Evolutionary conservation across 148 eudicot species (phyloP).

Genomic region (Vaccinium macrocarpon): DNA sequence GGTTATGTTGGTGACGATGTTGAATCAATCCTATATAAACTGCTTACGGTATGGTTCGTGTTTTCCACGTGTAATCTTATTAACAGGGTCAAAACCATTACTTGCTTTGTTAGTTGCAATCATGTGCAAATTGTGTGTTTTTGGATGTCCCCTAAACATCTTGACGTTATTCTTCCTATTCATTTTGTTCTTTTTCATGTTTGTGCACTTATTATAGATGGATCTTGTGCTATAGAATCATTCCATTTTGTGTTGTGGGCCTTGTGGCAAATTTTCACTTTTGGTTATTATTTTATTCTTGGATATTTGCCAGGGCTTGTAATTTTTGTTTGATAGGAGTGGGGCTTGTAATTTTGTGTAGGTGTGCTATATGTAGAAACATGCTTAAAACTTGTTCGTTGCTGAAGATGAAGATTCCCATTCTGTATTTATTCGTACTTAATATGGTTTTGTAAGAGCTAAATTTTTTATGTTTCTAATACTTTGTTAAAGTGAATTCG

Average conservation of each 20-base stretch:
- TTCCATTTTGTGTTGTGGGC: not conserved
- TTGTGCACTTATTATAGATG: not conserved
- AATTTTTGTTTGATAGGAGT: not conserved
- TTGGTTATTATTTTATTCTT: not conserved
- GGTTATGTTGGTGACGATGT: slow-evolving; percentile 99
- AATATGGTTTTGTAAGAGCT: not conserved
- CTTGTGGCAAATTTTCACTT: not conserved
- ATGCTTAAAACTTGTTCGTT: not conserved
- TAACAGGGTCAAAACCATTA: not conserved
- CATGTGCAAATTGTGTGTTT: not conserved
- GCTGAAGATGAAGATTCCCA: not conserved
- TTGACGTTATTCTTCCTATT: not conserved
- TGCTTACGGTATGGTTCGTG: slow-evolving; percentile 63
- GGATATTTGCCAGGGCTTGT: not conserved
- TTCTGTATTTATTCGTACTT: not conserved
- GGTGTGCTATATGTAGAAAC: not conserved
- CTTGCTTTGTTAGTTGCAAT: not conserved
- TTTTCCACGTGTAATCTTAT: slow-evolving; percentile 8
- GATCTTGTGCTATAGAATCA: not conserved
- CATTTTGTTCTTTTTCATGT: not conserved
- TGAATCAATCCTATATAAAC: slow-evolving; percentile 83
- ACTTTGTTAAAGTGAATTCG: not conserved
- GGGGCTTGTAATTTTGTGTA: not conserved
- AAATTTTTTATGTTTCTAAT: not conserved
- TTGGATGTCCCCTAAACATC: not conserved